Conservation (phyloP, 768 basidiomycete genomes). For the Macrolepiota dolichaula region DNA sequence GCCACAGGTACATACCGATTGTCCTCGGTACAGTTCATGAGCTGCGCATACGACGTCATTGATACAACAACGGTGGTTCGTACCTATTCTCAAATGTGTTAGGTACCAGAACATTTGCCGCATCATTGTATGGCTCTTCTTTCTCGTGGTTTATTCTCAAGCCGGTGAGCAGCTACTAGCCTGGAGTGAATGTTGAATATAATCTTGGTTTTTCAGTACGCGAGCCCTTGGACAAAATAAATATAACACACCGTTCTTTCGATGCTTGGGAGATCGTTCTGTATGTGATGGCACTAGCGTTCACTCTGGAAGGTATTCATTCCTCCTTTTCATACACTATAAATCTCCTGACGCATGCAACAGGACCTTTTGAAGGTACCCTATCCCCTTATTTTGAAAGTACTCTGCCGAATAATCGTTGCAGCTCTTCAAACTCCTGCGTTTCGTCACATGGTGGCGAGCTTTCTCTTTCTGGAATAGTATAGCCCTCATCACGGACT, state of each 20-base stretch:
- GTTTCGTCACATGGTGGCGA: slow-evolving; percentile 69
- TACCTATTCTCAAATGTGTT: slow-evolving; percentile 8
- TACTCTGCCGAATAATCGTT: not conserved
- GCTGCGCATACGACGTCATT: too few species aligned
- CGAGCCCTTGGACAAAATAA: slow-evolving; percentile 72
- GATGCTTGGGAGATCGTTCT: slow-evolving; percentile 81
- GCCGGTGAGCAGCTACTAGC: slow-evolving; percentile 49
- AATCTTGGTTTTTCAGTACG: slow-evolving; percentile 46
- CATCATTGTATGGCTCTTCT: slow-evolving; percentile 72
- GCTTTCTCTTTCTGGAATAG: slow-evolving; percentile 80
- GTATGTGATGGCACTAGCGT: slow-evolving; percentile 76
- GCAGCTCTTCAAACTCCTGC: slow-evolving; percentile 68
- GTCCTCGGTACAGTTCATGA: too few species aligned
- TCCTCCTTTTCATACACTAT: not conserved
- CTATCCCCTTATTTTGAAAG: not conserved
- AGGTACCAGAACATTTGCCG: slow-evolving; percentile 88
- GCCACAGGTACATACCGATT: too few species aligned
- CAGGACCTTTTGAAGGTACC: slow-evolving; percentile 55
- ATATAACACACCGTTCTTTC: slow-evolving; percentile 48
- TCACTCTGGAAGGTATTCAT: slow-evolving; percentile 70
- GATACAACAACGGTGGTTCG: too few species aligned
- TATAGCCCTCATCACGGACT: slow-evolving; percentile 69
- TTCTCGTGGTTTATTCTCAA: slow-evolving; percentile 79
- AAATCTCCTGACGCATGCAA: not conserved
- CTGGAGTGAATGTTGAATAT: not conserved